Base-by-base conservation (phyloP, 108 stramenopile species). In the Chaetoceros tenuissimus region DNA sequence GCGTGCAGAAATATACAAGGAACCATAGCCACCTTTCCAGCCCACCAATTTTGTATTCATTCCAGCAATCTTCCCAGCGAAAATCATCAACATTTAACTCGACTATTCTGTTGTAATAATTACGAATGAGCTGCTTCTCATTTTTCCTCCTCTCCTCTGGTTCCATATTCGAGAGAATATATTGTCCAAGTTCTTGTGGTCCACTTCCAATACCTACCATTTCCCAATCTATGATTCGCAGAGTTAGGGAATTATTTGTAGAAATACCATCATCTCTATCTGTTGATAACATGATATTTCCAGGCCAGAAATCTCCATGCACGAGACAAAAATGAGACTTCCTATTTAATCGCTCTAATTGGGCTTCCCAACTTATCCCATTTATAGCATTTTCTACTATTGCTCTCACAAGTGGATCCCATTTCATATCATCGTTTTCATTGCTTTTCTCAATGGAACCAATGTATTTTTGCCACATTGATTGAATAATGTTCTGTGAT, bases 1-100 rank as follows among this genome's bases (percentile, higher is more conserved):
- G 63, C 18, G 59, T 74, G 40, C 27, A 28, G 48, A 80, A 75
- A 55, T 74, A 74, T 21, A 70, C 69, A 51, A 78, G 45, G 40
- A 81, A 78, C 81, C 81, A 77, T 20, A 82, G 46, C 81, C 81
- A 82, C 0, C 81, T 60, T 55, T 78, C 80, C 1, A 78, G 5
- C 0, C 74, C 77, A 26, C 81, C 81, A 25, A 73, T 53, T 60
- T 44, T 48, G 53, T 66, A 78, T 53, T 73, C 74, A n/a, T 44
- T 60, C 71, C 69, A 82, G 44, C 73, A 72, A n/a, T 76, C 60
- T n/a, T 69, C 72, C 62, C 53, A 67, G 7, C 22, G 24, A 18
- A 62, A 24, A 5, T n/a, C 17, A 59, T 55, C 31, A 0, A 48
- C 46, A 20, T 30, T 57, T 47, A 82, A 59, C 46, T 62, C 57